Evolutionary conservation across 1,284 basidiomycete species (phyloP).

Genomic region (Kalmanozyma brasiliensis): DNA sequence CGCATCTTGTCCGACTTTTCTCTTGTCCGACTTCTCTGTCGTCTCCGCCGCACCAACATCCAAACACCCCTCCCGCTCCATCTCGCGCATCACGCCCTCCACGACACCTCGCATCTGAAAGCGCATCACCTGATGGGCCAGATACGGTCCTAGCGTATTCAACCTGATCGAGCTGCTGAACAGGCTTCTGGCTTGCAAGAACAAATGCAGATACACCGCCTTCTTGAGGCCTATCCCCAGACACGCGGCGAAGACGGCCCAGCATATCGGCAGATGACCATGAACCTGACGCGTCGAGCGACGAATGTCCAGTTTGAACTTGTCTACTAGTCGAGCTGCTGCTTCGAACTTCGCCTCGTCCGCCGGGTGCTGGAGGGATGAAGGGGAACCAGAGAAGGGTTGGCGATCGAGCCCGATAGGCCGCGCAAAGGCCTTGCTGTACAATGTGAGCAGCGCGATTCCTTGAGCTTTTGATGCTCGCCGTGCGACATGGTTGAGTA

Average conservation of each 20-base stretch:
- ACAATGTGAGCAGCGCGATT: slow-evolving; percentile 88
- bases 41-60: background rate
- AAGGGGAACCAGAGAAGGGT: slow-evolving; percentile 10
- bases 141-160: slow-evolving; percentile 92
- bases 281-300: slow-evolving; percentile 55
- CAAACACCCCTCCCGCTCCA: slow-evolving; percentile 13
- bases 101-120: slow-evolving; percentile 72
- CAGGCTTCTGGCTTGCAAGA: slow-evolving; percentile 87
- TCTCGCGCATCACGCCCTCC: slow-evolving; percentile 13
- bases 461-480: slow-evolving; percentile 92
- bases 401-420: slow-evolving; percentile 30
- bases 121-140: slow-evolving; percentile 85
- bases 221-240: slow-evolving; percentile 79
- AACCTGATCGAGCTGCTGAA: slow-evolving; percentile 90
- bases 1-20: no score
- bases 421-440: slow-evolving; percentile 69
- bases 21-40: no score
- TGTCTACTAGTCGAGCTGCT: slow-evolving; percentile 22
- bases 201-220: slow-evolving; percentile 81
- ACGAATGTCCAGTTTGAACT: slow-evolving; percentile 43
- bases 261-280: slow-evolving; percentile 89
- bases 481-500: slow-evolving; percentile 86
- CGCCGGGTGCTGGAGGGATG: background rate
- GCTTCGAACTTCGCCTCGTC: slow-evolving; percentile 8
- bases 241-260: slow-evolving; percentile 83